Conservation (phyloP, 805 yeast species). For the Nakazawaea wyomingensis region DNA sequence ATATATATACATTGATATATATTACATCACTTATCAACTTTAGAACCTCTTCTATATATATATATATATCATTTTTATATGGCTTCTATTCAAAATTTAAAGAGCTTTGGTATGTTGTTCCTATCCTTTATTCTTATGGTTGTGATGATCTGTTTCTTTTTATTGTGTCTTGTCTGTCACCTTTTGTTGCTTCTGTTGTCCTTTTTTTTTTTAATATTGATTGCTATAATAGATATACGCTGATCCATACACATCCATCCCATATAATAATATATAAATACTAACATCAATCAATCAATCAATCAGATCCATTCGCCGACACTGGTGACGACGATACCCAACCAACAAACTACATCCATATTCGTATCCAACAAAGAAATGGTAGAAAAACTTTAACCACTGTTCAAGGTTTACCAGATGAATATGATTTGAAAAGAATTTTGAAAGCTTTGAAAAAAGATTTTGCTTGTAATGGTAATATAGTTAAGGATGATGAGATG, state of each 20-base stretch:
- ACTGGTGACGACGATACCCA: slow-evolving; percentile 99
- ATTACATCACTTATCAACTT: too few species aligned
- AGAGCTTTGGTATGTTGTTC: slow-evolving; percentile 55
- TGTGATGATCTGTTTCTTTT: too few species aligned
- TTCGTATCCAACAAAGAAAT: slow-evolving; percentile 99
- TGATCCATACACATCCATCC: not conserved
- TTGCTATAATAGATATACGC: not conserved
- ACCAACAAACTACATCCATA: slow-evolving; percentile 92
- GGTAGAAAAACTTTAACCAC: slow-evolving; percentile 98
- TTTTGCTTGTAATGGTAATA: slow-evolving; percentile 98
- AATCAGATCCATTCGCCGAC: slow-evolving; percentile 96
- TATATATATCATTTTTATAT: slow-evolving; percentile 35
- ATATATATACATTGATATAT: too few species aligned
- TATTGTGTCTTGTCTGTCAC: too few species aligned
- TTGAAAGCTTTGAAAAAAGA: slow-evolving; percentile 93
- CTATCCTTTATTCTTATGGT: too few species aligned
- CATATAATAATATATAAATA: too few species aligned
- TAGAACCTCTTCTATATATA: too few species aligned
- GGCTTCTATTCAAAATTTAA: slow-evolving; percentile 91
- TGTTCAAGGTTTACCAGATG: slow-evolving; percentile 94
- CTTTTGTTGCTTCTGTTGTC: too few species aligned
- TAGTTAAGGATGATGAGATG: slow-evolving; percentile 91
- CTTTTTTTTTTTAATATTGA: not conserved
- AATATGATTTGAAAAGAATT: slow-evolving; percentile 91
- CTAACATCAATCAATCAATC: not conserved